Percentiles rank a stretch among this genome's conserved stretches.
These are phyloP conservation scores for Apocynum venetum DNA, from an alignment of 257 asterid genomes.

Conservation along the genomic window DNA sequence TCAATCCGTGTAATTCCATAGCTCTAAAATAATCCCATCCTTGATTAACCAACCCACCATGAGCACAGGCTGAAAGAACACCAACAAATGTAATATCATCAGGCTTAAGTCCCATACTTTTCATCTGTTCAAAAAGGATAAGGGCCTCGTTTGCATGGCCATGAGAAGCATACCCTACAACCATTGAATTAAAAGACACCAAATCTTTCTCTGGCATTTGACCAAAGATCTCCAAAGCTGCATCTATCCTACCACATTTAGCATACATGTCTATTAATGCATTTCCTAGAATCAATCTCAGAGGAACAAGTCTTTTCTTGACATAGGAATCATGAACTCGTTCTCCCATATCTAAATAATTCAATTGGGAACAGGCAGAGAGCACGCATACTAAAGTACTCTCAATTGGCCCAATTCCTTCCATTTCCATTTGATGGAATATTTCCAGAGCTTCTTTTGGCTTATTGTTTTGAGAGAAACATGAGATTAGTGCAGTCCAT, in stretches of 20 bases:
- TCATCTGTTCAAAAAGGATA: constrained; percentile 44
- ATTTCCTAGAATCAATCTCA: constrained; percentile 51
- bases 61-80: constrained; percentile 73
- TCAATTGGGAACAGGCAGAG: constrained; percentile 75
- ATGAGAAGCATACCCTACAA: constrained; percentile 70
- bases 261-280: constrained; percentile 65
- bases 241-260: constrained; percentile 60
- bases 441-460: constrained; percentile 60
- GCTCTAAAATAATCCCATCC: constrained; percentile 52
- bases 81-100: constrained; percentile 71
- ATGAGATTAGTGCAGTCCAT: constrained; percentile 77
- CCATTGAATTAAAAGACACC: constrained; percentile 71
- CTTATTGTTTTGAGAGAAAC: constrained; percentile 63
- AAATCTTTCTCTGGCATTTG: constrained; percentile 52
- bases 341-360: constrained; percentile 46
- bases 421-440: constrained; percentile 52
- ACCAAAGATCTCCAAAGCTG: constrained; percentile 47
- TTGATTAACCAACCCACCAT: constrained; percentile 56
- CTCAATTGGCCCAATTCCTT: constrained; percentile 53
- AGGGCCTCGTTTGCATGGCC: constrained; percentile 52
- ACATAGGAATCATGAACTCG: constrained; percentile 44
- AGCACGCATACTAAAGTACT: constrained; percentile 62
- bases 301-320: constrained; percentile 31
- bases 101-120: constrained; percentile 38
- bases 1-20: constrained; percentile 38